Evolutionary conservation across 2,329 filamentous ascomycete genomes (phyloP).

Genomic region (Aspergillus niger): DNA sequence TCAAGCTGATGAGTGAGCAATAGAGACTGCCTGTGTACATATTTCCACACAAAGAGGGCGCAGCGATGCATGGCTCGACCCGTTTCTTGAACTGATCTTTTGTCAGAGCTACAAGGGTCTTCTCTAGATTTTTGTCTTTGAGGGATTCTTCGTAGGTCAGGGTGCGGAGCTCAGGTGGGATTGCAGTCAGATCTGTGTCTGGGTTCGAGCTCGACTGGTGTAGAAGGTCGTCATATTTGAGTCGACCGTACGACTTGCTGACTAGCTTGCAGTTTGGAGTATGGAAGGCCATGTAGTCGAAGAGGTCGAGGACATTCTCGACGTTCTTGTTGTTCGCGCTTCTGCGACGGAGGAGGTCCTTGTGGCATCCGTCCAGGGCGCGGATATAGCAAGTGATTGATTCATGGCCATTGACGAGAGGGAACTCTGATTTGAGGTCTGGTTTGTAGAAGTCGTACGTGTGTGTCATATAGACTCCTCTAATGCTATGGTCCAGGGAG

Average conservation of each 20-base stretch:
- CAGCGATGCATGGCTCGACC: constrained; percentile 70
- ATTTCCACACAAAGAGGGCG: constrained; percentile 72
- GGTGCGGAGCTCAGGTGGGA: constrained; percentile 73
- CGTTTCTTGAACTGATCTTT: constrained; percentile 83
- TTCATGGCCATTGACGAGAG: constrained; percentile 80
- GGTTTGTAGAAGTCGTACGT: constrained; percentile 91
- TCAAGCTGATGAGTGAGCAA: constrained; percentile 59
- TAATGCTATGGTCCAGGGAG: constrained; percentile 74
- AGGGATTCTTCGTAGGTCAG: constrained; percentile 78
- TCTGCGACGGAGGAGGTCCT: constrained; percentile 76
- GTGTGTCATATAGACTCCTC: constrained; percentile 78
- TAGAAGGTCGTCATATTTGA: constrained; percentile 84
- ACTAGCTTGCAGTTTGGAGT: constrained; percentile 86
- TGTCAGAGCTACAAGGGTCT: constrained; percentile 78
- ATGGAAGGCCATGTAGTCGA: constrained; percentile 83
- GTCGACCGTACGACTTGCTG: constrained; percentile 80
- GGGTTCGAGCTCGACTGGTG: constrained; percentile 57
- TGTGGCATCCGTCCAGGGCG: constrained; percentile 78
- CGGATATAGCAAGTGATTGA: constrained; percentile 79
- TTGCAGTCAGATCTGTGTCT: constrained; percentile 68
- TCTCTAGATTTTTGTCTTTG: constrained; percentile 79
- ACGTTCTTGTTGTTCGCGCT: constrained; percentile 50
- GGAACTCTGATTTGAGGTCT: constrained; percentile 83
- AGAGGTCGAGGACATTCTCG: constrained; percentile 72
- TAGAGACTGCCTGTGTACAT: constrained; percentile 66